phyloP scores from a whole-genome alignment of 208 protist species.

The Porcisia deanei region DNA sequence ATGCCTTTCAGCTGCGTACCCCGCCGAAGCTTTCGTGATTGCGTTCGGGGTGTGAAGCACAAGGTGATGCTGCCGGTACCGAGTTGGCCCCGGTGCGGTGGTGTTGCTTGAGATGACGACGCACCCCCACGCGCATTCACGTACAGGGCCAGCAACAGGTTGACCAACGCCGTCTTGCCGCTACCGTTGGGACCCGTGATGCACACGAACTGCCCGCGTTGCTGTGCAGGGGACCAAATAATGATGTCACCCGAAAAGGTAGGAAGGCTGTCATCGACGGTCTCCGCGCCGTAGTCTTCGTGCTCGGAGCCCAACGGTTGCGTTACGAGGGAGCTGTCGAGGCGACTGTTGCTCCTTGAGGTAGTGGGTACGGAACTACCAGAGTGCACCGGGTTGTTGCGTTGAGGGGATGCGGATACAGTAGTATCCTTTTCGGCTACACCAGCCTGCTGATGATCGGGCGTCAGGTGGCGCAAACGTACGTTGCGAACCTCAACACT shows the following conservation, averaged over 20 bases:
- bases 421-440: not conserved
- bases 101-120: constrained; percentile 2
- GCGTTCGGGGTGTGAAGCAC: constrained; percentile 19
- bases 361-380: not conserved
- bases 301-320: not conserved
- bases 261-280: not conserved
- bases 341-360: not conserved
- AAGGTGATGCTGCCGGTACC: constrained; percentile 15
- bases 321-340: not conserved
- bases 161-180: constrained; percentile 65
- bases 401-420: not conserved
- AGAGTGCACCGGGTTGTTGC: not conserved
- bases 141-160: constrained; percentile 60
- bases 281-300: constrained; percentile 10
- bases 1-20: not conserved
- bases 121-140: constrained; percentile 3
- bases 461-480: constrained; percentile 25
- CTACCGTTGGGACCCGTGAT: constrained; percentile 52
- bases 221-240: constrained; percentile 23
- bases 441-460: constrained; percentile 4
- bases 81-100: constrained; percentile 12
- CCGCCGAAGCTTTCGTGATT: constrained; percentile 14
- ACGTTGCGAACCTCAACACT: constrained; percentile 28
- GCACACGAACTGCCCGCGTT: constrained; percentile 55
- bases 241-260: constrained; percentile 25